Base-by-base conservation (phyloP, 108 stramenopile species). In the Nitzschia palea region DNA sequence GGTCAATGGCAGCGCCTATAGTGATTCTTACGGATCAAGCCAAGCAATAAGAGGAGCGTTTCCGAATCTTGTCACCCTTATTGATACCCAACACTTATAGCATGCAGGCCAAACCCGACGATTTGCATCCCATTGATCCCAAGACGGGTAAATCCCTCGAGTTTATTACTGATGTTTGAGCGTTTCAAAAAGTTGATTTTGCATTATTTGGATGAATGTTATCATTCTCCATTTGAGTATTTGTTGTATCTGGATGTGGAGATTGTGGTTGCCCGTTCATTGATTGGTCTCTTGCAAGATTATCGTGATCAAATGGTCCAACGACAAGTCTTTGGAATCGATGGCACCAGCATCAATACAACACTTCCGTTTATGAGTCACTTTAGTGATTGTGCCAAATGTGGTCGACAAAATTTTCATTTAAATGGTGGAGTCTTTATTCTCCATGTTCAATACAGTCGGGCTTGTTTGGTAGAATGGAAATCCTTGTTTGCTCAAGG, bases 371-470 rank as follows among this genome's bases (percentile, higher is more conserved):
- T 48, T 51, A 30, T 50, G 32, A 51, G 45, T 51, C 34, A 31
- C 63, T 64, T 64, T 51, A 22, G 31, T 14, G 63, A 64, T 64
- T 64, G 63, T 64, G 47, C 63, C 63, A 64, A 48, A 34, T 64
- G 63, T 31, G 45, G 20, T 22, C 45, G 50, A 6, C 45, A 64
- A 4, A 64, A 51, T 50, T 60, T 60, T 26, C 40, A 60, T 22
- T 26, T 64, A 2, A 64, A 64, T 64, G 45, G 48, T 20, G 63
- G 63, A 6, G 50, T 64, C 29, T 33, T 64, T 34, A 1, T 64
- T 18, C 23, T 64, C 29, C 63, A 64, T 50, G 28, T 12, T 50
- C 22, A 22, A 14, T 34, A 64, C 20, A 51, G 48, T 51, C 63
- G 63, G 2, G 31, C 10, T 4, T 64, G 63, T 50, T 29, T 64